These are phyloP conservation scores for Paraconiothyrium brasiliense DNA, from an alignment of 2,329 filamentous ascomycete genomes.

Conservation along the genomic window DNA sequence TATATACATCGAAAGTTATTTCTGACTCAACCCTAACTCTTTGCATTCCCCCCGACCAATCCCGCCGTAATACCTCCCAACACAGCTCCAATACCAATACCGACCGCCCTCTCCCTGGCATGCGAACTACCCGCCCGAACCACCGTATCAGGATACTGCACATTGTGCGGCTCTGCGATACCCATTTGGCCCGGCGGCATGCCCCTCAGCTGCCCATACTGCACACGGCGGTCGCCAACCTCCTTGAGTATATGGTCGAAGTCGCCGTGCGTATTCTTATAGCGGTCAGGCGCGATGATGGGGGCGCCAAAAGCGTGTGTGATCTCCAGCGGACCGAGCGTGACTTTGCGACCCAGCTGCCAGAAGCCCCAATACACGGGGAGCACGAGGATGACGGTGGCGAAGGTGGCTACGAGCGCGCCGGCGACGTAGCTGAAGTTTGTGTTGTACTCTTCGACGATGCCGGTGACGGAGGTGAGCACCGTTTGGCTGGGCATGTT, in stretches of 20 bases:
- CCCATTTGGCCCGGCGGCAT: conserved; percentile 34
- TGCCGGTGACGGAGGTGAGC: conserved; percentile 26
- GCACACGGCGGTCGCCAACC: conserved; percentile 28
- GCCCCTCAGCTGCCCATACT: conserved; percentile 30
- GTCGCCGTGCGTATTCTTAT: conserved; percentile 30
- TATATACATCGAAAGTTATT: background rate
- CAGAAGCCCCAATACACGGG: conserved; percentile 50
- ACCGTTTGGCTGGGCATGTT: conserved; percentile 26
- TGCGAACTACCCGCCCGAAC: background rate
- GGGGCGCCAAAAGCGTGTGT: conserved; percentile 46
- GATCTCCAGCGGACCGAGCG: conserved; percentile 48
- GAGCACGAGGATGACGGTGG: conserved; percentile 43
- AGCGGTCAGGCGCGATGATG: conserved; percentile 28
- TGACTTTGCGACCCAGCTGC: conserved; percentile 48
- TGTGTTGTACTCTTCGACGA: conserved; percentile 40
- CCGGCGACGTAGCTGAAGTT: conserved; percentile 39
- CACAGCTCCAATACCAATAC: background rate
- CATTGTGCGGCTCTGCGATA: conserved; percentile 29
- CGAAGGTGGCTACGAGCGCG: conserved; percentile 40
- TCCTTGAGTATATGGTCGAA: conserved; percentile 33
- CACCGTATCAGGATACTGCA: conserved; percentile 18
- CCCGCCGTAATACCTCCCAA: conserved; percentile 1
- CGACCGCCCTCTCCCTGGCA: background rate
- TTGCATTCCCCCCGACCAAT: background rate
- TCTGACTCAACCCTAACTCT: background rate